Evolutionary conservation across 2,329 filamentous ascomycete species (phyloP).

Genomic region (Neospermospora avenae): DNA sequence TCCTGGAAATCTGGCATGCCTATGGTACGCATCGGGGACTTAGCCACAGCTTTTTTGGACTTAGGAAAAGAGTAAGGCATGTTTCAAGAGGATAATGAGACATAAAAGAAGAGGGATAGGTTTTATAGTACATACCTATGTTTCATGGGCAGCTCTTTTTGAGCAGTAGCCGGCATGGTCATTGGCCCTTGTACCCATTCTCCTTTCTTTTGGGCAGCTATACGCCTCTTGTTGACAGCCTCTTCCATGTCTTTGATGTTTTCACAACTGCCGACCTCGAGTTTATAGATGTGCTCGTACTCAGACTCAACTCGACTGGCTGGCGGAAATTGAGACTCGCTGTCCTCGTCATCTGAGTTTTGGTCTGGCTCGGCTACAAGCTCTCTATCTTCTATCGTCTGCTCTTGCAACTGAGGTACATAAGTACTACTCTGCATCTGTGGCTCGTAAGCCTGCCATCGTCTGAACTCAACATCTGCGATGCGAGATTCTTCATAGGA

Average conservation of each 20-base stretch:
- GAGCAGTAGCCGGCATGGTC: not conserved
- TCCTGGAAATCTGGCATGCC: constrained; percentile 11
- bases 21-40: too few relatives aligned
- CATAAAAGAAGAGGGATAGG: too few relatives aligned
- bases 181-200: constrained; percentile 13
- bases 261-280: constrained; percentile 7
- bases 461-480: constrained; percentile 4
- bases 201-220: constrained; percentile 3
- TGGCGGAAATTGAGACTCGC: not conserved
- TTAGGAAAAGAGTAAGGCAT: too few relatives aligned
- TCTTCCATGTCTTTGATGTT: constrained; percentile 10
- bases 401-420: not conserved
- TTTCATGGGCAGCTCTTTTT: not conserved
- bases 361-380: constrained; percentile 7
- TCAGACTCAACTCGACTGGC: not conserved
- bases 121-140: constrained; percentile 5
- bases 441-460: constrained; percentile 6
- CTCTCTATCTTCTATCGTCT: constrained; percentile 3
- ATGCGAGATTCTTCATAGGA: constrained; percentile 11
- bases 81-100: too few relatives aligned
- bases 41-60: too few relatives aligned
- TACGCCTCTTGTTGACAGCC: not conserved
- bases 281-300: constrained; percentile 9
- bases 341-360: not conserved
- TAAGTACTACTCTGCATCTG: not conserved